phyloP scores from a whole-genome alignment of 2,329 filamentous ascomycete genomes.

The Tolypocladium pustulatum region DNA sequence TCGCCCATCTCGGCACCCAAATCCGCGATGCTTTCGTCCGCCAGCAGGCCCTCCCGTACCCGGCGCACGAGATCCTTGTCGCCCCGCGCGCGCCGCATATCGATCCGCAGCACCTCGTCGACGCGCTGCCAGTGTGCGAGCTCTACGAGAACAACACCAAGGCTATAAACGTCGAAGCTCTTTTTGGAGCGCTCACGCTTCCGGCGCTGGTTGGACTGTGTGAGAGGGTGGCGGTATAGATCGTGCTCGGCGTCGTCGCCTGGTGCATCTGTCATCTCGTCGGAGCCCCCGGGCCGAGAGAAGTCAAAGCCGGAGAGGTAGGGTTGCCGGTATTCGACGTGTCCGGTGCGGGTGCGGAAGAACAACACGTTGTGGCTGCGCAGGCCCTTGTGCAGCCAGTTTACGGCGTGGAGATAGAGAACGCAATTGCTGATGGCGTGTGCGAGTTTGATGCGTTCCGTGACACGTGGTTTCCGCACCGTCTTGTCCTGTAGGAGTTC shows the following conservation, averaged over 20 bases:
- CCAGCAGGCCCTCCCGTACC: conserved; percentile 22
- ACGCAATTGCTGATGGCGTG: conserved; percentile 40
- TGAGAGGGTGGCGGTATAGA: conserved; percentile 38
- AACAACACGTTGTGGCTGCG: conserved; percentile 43
- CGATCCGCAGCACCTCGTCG: conserved; percentile 29
- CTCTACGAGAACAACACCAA: conserved; percentile 42
- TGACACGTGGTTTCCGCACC: conserved; percentile 35
- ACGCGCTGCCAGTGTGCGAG: conserved; percentile 41
- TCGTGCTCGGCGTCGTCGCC: conserved; percentile 33
- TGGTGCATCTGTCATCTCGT: conserved; percentile 39
- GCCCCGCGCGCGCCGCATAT: conserved; percentile 20
- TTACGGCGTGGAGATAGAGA: conserved; percentile 42
- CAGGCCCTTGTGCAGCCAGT: conserved; percentile 50
- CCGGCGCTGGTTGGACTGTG: conserved; percentile 24
- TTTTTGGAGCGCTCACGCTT: conserved; percentile 30
- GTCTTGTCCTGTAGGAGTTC: conserved; percentile 28
- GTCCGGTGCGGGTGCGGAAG: conserved; percentile 23
- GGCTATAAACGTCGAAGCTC: conserved; percentile 39
- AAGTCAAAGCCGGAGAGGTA: conserved; percentile 45
- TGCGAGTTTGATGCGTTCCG: conserved; percentile 39
- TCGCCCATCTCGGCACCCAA: conserved; percentile 28
- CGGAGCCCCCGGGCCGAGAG: conserved; percentile 35
- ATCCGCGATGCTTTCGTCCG: conserved; percentile 16
- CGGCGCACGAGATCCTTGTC: conserved; percentile 25
- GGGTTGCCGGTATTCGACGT: conserved; percentile 27